Conservation (phyloP, 371 early-diverging fungal genomes). For the Umbelopsis sp. region DNA sequence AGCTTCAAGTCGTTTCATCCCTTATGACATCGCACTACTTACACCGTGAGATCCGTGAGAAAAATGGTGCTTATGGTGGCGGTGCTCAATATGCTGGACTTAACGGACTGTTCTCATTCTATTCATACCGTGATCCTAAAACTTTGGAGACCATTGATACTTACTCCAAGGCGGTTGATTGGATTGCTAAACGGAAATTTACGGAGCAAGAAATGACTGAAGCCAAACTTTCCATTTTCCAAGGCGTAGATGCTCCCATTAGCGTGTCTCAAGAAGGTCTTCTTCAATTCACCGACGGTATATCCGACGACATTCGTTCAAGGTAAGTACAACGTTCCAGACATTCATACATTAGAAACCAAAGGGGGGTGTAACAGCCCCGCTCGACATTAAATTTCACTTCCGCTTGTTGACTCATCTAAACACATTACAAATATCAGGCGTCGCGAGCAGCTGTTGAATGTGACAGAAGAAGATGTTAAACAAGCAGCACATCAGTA, state of each 20-base stretch:
- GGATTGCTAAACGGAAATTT: conserved; percentile 62
- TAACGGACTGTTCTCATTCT: conserved; percentile 85
- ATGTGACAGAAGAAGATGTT: conserved; percentile 71
- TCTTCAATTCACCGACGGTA: conserved; percentile 73
- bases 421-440: conserved; percentile 33
- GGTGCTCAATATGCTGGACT: conserved; percentile 77
- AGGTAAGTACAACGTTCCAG: conserved; percentile 42
- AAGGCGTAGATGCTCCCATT: conserved; percentile 81
- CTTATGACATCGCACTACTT: conserved; percentile 84
- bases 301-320: conserved; percentile 88
- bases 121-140: conserved; percentile 93
- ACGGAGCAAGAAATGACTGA: conserved; percentile 79
- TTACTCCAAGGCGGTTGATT: conserved; percentile 65
- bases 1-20: conserved; percentile 78
- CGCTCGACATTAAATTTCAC: too few relatives aligned
- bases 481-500: conserved; percentile 75
- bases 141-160: conserved; percentile 76
- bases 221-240: conserved; percentile 92
- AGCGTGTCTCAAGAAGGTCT: conserved; percentile 87
- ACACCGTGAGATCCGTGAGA: conserved; percentile 95
- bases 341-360: neutral
- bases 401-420: conserved; percentile 9
- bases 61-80: conserved; percentile 96
- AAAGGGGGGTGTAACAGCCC: too few relatives aligned
- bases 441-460: conserved; percentile 78